phyloP scores from a whole-genome alignment of 345 rosid species.

The Mangifera indica region DNA sequence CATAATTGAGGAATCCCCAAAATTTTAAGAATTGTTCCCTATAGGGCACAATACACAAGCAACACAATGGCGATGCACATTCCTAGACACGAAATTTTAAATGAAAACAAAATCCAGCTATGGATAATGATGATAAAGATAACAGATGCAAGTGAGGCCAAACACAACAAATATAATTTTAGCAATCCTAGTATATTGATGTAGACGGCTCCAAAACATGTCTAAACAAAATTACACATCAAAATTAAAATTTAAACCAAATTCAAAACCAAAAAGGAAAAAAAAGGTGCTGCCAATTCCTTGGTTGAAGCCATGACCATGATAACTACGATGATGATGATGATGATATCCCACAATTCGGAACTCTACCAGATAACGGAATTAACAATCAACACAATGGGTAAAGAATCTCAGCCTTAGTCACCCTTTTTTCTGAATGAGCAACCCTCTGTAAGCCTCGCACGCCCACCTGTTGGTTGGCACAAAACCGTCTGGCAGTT shows the following conservation, averaged over 20 bases:
- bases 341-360: neutral
- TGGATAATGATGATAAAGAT: neutral
- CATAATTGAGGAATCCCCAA: too few species aligned
- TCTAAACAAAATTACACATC: conserved; percentile 12
- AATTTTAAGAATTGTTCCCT: too few species aligned
- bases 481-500: conserved; percentile 58
- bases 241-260: conserved; percentile 6
- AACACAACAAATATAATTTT: neutral
- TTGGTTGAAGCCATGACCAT: neutral
- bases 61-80: too few species aligned
- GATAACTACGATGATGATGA: neutral
- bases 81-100: too few species aligned
- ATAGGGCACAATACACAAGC: too few species aligned
- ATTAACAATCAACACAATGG: neutral
- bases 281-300: neutral
- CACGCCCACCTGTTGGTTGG: conserved; percentile 61
- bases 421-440: conserved; percentile 54
- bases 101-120: too few species aligned
- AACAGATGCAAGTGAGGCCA: neutral
- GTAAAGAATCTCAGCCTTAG: neutral
- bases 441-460: conserved; percentile 49
- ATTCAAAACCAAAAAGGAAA: neutral
- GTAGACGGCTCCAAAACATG: neutral
- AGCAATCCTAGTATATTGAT: neutral
- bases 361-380: neutral